A percentile compares a stretch with the other conserved stretches of the same genome.
These are phyloP conservation scores for Leishmania arabica DNA, from an alignment of 208 protist genomes.

Conservation along the genomic window DNA sequence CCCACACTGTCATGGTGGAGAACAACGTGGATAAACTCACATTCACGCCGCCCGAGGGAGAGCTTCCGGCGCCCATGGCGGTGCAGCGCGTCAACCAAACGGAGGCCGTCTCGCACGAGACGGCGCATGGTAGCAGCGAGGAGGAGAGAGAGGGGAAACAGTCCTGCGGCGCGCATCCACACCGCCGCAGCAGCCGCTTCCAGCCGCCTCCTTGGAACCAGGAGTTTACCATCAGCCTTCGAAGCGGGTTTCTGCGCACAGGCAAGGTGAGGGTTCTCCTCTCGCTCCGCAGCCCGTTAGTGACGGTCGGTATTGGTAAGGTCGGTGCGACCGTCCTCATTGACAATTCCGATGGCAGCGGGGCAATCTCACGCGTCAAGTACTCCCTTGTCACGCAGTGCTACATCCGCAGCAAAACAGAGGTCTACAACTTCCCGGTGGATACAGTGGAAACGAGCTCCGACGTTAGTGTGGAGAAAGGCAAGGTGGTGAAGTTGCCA, in stretches of 20 bases:
- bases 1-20: constrained; percentile 14
- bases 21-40: constrained; percentile 13
- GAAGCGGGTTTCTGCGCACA: constrained; percentile 32
- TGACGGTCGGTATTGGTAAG: constrained; percentile 28
- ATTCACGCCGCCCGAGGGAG: constrained; percentile 11
- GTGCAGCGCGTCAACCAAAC: background rate
- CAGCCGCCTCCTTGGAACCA: constrained; percentile 27
- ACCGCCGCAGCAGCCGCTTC: constrained; percentile 13
- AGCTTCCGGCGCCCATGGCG: constrained; percentile 4
- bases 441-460: constrained; percentile 19
- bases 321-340: constrained; percentile 37
- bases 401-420: constrained; percentile 39
- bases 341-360: constrained; percentile 59
- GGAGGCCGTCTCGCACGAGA: constrained; percentile 4
- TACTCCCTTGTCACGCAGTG: constrained; percentile 55
- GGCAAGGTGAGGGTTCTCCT: constrained; percentile 34
- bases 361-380: constrained; percentile 47
- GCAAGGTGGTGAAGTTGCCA: constrained; percentile 37
- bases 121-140: background rate
- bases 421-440: constrained; percentile 32
- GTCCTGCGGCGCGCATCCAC: constrained; percentile 6
- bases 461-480: constrained; percentile 37
- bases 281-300: constrained; percentile 60
- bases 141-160: background rate
- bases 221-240: constrained; percentile 40